A percentile compares a stretch with the other conserved stretches of the same genome.
Conservation (phyloP, 2,329 filamentous ascomycete genomes). For the Aspergillus melleus region DNA sequence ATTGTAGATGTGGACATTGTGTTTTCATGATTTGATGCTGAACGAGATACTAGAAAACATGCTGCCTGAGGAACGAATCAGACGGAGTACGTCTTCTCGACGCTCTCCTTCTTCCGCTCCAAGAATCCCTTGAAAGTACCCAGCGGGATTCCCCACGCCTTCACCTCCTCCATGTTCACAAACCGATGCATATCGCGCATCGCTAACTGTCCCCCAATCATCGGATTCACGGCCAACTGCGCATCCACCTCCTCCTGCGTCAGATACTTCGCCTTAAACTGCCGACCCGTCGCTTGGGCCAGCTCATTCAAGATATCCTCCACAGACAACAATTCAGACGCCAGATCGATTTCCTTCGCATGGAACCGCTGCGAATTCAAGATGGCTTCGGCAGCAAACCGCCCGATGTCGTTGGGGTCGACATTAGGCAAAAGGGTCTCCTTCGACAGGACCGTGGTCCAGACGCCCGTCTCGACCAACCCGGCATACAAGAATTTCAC, state of each 20-base stretch:
- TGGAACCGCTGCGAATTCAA: conserved; percentile 44
- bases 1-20: too few relatives aligned
- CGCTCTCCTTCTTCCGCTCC: conserved; percentile 37
- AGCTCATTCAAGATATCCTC: conserved; percentile 42
- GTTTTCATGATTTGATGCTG: too few relatives aligned
- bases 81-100: conserved; percentile 17
- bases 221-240: conserved; percentile 35
- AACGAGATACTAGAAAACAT: too few relatives aligned
- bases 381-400: conserved; percentile 47
- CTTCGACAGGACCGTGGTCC: conserved; percentile 36
- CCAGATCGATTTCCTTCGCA: conserved; percentile 42
- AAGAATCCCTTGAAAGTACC: conserved; percentile 49
- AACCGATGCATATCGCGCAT: conserved; percentile 38
- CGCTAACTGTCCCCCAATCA: conserved; percentile 41
- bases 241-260: conserved; percentile 45
- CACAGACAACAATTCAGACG: conserved; percentile 41
- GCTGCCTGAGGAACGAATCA: too few relatives aligned
- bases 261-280: conserved; percentile 41
- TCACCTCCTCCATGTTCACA: conserved; percentile 34
- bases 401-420: conserved; percentile 51
- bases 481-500: conserved; percentile 41
- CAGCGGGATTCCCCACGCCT: conserved; percentile 43
- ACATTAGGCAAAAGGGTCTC: conserved; percentile 46
- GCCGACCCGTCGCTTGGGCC: conserved; percentile 30
- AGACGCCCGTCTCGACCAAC: conserved; percentile 40